These are phyloP conservation scores for Dacryopinax primogenitus DNA, from an alignment of 768 basidiomycete genomes.

Conservation along the genomic window DNA sequence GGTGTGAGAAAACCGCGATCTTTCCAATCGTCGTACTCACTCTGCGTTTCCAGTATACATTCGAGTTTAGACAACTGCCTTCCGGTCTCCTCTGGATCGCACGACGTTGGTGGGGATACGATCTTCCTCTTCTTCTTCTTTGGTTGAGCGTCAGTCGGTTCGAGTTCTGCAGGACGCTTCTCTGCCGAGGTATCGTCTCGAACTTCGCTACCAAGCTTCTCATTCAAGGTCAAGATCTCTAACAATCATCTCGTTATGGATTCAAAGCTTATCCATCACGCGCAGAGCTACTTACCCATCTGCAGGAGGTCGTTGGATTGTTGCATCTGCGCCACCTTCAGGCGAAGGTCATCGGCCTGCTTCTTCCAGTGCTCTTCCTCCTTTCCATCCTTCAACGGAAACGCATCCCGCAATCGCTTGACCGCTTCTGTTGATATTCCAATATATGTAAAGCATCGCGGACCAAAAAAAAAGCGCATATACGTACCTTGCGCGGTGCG, in stretches of 20 bases:
- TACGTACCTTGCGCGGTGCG: background rate
- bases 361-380: background rate
- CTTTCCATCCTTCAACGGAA: background rate
- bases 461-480: background rate
- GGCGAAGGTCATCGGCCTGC: background rate
- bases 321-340: background rate
- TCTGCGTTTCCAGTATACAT: background rate
- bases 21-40: background rate
- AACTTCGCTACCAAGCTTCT: background rate
- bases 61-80: background rate
- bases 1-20: background rate
- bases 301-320: background rate
- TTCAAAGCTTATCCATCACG: background rate
- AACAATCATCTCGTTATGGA: background rate
- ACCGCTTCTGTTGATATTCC: background rate
- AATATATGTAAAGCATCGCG: background rate
- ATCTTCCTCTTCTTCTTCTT: constrained; percentile 4
- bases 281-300: background rate
- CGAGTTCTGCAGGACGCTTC: background rate
- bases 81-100: background rate
- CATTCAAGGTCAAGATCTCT: background rate
- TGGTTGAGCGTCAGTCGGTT: background rate
- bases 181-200: background rate
- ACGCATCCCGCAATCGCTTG: background rate
- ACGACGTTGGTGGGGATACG: background rate